Base-by-base conservation (phyloP, 345 rosid genomes). In the Euphorbia pulcherrima region DNA sequence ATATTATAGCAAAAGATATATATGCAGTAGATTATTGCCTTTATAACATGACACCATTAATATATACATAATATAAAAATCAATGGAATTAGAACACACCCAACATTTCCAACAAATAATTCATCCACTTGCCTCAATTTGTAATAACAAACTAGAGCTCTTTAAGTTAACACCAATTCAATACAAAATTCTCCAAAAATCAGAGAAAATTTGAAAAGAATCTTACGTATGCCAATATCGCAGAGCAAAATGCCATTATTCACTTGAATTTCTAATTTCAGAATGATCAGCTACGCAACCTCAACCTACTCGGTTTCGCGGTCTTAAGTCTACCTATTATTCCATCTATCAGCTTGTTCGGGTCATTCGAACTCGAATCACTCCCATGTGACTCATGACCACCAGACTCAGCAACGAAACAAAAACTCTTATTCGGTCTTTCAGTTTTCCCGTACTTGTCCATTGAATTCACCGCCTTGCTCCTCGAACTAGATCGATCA, bases 401-500 rank as follows among this genome's bases (percentile, higher is more conserved):
- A 21, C 20, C 65, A 23, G 81, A 57, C 20, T 83, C 92, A 62
- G 83, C 80, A 46, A 83, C 87, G 72, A 79, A 82, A 71, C 87
- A 68, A 73, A 82, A 85, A 12, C 62, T 78, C 86, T 79, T 89
- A n/a, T 75, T 52, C 58, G 62, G 52, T 78, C 75, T 86, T 65
- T 72, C 80, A 80, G 79, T 84, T 74, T 58, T 58, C 20, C 67
- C 62, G 63, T 55, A 20, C 16, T 56, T 70, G 64, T 40, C 75
- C 14, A 8, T n/a, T 35, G 64, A 72, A 48, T 63, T 54, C 57
- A 57, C 77, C 18, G 21, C 51, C 50, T 71, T 60, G 33, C 12
- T 60, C 40, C 52, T 69, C 27, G 18, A 37, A 58, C 72, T 68
- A 18, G 77, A 72, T 21, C 53, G 52, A 62, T n/a, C 59, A 17